Evolutionary conservation across 1,284 basidiomycete genomes (phyloP).

Genomic region (Rugiboletus extremiorientalis): DNA sequence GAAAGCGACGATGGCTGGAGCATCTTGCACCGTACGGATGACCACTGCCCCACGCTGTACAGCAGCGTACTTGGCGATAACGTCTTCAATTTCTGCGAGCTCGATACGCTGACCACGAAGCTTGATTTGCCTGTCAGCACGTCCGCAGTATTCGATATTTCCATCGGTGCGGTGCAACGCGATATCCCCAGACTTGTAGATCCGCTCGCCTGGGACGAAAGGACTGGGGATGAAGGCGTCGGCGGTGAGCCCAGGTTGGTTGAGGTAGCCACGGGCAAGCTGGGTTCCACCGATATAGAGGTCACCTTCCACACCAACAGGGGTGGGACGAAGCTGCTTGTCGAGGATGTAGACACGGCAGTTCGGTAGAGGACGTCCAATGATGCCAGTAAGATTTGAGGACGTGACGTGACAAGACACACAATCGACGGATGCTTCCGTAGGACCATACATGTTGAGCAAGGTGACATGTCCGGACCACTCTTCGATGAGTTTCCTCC

Average conservation of each 20-base stretch:
- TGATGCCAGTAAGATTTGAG: constrained; percentile 21
- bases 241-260: constrained; percentile 28
- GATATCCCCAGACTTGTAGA: constrained; percentile 34
- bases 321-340: constrained; percentile 29
- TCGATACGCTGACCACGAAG: constrained; percentile 35
- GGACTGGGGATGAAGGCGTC: constrained; percentile 26
- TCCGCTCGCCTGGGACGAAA: constrained; percentile 25
- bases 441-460: constrained; percentile 38
- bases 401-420: constrained; percentile 29
- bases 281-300: constrained; percentile 34
- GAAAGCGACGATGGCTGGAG: constrained; percentile 31
- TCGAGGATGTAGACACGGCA: constrained; percentile 36
- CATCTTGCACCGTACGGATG: constrained; percentile 29
- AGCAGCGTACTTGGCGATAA: constrained; percentile 22
- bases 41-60: constrained; percentile 24
- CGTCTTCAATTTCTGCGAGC: constrained; percentile 32
- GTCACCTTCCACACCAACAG: constrained; percentile 33
- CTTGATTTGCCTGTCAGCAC: constrained; percentile 33
- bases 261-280: constrained; percentile 35
- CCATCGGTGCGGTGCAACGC: constrained; percentile 28
- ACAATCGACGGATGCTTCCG: constrained; percentile 34
- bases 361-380: constrained; percentile 34
- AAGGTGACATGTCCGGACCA: constrained; percentile 29
- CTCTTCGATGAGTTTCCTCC: constrained; percentile 30
- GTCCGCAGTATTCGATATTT: constrained; percentile 32